Base-by-base conservation (phyloP, 805 yeast species). In the Candida manassasensis region DNA sequence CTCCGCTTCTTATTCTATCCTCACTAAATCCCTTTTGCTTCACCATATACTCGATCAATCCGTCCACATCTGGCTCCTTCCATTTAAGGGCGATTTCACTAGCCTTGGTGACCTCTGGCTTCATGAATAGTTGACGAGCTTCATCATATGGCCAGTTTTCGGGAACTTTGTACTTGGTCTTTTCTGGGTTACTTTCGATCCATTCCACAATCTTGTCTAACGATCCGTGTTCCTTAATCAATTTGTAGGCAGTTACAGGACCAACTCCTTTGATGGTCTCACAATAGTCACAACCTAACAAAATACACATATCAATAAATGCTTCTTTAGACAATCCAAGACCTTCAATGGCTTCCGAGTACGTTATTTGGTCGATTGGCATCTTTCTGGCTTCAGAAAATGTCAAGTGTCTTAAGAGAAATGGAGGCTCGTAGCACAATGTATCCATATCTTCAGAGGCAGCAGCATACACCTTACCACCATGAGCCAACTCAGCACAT, bases 401-500 rank as follows among this genome's bases (percentile, higher is more conserved):
- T 0, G 97, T 93, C 57, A 93, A 71, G 56, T 93, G 95, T 45
- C 98, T 75, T 41, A 93, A 68, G 36, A 93, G 63, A 40, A 64
- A 78, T 4, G 95, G 93, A 2, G 97, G 85, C 38, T 78, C 81
- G 55, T 90, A 93, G 52, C 97, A 93, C 37, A 93, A 59, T 1
- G 98, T 93, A 61, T 93, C 98, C 98, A 93, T 93, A 76, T 93
- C 98, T 57, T 93, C 98, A 4, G 95, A 84, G 1, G 97, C 98
- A 3, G 97, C 96, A 6, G 95, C 98, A 55, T 81, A 93, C 0
- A 90, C 97, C 53, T 87, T 88, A 2, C 96, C 97, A 9, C 78
- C 75, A 39, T 79, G 75, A 3, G 97, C 97, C 32, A 93, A 63
- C 43, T 79, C 93, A 0, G 98, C 97, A 67, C 98, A 93, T 52